Base-by-base conservation (phyloP, 257 asterid genomes). In the Capsicum baccatum region DNA sequence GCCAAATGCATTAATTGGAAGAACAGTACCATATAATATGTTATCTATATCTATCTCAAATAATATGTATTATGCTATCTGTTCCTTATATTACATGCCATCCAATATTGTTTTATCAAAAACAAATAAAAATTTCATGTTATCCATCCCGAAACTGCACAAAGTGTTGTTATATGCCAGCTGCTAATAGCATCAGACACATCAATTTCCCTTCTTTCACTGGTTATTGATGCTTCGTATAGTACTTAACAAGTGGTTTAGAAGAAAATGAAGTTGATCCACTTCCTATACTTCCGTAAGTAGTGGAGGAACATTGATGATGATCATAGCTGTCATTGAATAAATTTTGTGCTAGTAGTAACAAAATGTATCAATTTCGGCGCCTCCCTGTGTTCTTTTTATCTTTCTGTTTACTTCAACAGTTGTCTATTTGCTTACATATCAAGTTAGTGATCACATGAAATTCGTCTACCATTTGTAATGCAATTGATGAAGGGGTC, bases 1-100 rank as follows among this genome's bases (percentile, higher is more conserved):
- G 76, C 56, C 87, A 26, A 60, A 54, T 78, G 66, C 85, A 79
- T 68, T 79, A 54, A 78, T 54, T 54, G 82, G 19, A 78, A 55
- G 33, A 78, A 26, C 66, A 26, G 82, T 54, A 15, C 66, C 26
- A 67, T 66, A 50, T 56, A 33, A 37, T 60, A 82, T 84, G 39
- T 87, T 80, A 70, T 70, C 83, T 67, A 62, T 11, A 64, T 64
- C 70, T 64, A 64, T 11, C 44, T 63, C 70, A 64, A 26, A 64
- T 21, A 10, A 64, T 10, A 64, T 64, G 26, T 26, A 64, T 52
- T 58, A 81, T 84, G 39, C 87, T 83, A 83, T 70, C 84, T 74
- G 76, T 42, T 87, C 73, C 44, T 44, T 54, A 8, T 69, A 33
- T 82, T 67, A 78, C 82, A 78, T 54, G 66, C 8, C 55, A 55